A percentile compares a stretch with the other conserved stretches of the same genome.
Conservation (phyloP, 2,329 filamentous ascomycete genomes). For the Peltaster fructicola region DNA sequence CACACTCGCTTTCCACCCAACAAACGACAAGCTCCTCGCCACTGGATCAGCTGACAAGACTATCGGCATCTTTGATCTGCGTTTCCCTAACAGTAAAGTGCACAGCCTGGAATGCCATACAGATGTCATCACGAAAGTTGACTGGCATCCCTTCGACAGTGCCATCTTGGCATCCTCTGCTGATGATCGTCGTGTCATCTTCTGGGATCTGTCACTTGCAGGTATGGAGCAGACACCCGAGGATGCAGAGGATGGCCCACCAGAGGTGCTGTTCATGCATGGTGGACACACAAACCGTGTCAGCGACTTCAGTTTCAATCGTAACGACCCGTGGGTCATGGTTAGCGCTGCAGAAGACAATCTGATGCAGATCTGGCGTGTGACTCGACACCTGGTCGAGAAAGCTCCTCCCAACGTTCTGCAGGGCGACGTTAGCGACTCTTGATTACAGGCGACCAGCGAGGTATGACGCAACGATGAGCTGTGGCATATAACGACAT, state of each 20-base stretch:
- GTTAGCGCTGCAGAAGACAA: slow-evolving; percentile 95
- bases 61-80: slow-evolving; percentile 85
- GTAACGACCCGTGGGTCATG: slow-evolving; percentile 90
- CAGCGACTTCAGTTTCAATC: slow-evolving; percentile 95
- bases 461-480: too few species aligned
- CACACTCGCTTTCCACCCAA: slow-evolving; percentile 84
- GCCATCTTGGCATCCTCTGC: slow-evolving; percentile 78
- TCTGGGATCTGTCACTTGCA: slow-evolving; percentile 86
- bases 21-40: slow-evolving; percentile 73
- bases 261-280: slow-evolving; percentile 97
- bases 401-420: slow-evolving; percentile 15
- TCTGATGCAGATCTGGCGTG: slow-evolving; percentile 64
- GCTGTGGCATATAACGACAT: too few species aligned
- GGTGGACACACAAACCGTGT: slow-evolving; percentile 95
- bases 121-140: slow-evolving; percentile 76
- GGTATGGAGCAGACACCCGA: slow-evolving; percentile 92
- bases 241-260: slow-evolving; percentile 84
- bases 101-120: slow-evolving; percentile 79
- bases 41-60: slow-evolving; percentile 93
- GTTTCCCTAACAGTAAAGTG: slow-evolving; percentile 58
- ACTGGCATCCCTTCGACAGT: slow-evolving; percentile 87
- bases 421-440: slow-evolving; percentile 15
- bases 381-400: slow-evolving; percentile 19
- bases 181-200: slow-evolving; percentile 83
- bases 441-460: too few species aligned